Conservation (phyloP, 2,329 filamentous ascomycete species). For the Torrubiella hemipterigena region DNA sequence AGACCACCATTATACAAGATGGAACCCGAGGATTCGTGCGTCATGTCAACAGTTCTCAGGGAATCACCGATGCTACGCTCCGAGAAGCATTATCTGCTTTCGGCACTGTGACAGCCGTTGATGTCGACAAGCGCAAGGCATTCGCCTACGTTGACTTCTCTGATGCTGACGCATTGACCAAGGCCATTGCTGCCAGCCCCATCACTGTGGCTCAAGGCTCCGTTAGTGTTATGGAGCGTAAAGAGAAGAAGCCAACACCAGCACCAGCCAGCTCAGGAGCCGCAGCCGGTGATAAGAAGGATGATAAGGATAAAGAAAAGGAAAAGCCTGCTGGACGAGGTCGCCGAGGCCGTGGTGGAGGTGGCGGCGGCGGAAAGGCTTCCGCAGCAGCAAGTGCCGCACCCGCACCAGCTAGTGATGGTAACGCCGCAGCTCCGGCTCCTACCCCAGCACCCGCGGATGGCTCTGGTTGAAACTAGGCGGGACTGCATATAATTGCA, state of each 20-base stretch:
- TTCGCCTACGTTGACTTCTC: constrained; percentile 89
- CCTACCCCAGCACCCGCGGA: constrained; percentile 1
- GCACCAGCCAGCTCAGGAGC: constrained; percentile 4
- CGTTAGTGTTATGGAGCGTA: constrained; percentile 66
- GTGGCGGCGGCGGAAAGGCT: constrained; percentile 11
- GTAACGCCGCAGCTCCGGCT: not conserved
- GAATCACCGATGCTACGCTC: constrained; percentile 73
- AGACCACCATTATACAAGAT: constrained; percentile 20
- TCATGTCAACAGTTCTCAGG: constrained; percentile 79
- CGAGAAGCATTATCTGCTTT: constrained; percentile 63
- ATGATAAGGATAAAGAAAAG: constrained; percentile 26
- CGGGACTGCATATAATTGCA: too few relatives aligned
- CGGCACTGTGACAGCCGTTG: constrained; percentile 65
- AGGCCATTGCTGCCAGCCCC: constrained; percentile 71
- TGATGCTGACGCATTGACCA: constrained; percentile 57
- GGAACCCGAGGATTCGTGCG: constrained; percentile 65
- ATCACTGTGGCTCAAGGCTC: constrained; percentile 73
- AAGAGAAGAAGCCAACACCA: constrained; percentile 10
- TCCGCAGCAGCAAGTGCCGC: constrained; percentile 7
- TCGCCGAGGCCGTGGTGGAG: constrained; percentile 19
- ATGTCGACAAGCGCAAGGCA: constrained; percentile 89
- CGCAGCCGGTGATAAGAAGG: constrained; percentile 16
- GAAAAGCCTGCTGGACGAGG: constrained; percentile 21
- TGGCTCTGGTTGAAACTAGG: constrained; percentile 7
- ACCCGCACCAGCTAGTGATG: constrained; percentile 4